Evolutionary conservation across 441 rosid genomes (phyloP).

Genomic region (Aleurites moluccanus): DNA sequence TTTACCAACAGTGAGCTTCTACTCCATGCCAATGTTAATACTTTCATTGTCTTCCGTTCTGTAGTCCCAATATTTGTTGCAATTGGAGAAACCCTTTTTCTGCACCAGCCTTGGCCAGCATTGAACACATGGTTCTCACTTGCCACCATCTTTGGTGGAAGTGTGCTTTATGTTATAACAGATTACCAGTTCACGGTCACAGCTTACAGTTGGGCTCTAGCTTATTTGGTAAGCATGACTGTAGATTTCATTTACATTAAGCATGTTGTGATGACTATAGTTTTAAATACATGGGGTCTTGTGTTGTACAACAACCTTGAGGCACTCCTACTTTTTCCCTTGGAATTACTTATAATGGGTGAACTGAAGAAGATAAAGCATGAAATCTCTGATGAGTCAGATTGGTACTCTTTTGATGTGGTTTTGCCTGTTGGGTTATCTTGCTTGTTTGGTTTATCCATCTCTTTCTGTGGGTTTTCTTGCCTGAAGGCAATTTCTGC

Average conservation of each 20-base stretch:
- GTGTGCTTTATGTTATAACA: conserved; percentile 77
- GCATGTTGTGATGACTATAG: conserved; percentile 96
- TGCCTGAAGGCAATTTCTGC: conserved; percentile 93
- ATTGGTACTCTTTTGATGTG: conserved; percentile 70
- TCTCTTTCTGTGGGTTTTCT: conserved; percentile 95
- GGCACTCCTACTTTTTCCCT: conserved; percentile 82
- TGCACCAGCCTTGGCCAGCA: conserved; percentile 88
- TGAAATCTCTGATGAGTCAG: conserved; percentile 64
- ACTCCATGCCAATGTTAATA: conserved; percentile 93
- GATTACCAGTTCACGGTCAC: conserved; percentile 86
- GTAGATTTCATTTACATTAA: conserved; percentile 94
- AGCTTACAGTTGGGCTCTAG: conserved; percentile 88
- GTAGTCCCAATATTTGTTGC: conserved; percentile 94
- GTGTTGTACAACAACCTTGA: conserved; percentile 94
- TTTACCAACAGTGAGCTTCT: conserved; percentile 97
- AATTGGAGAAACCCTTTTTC: conserved; percentile 80
- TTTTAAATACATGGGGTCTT: conserved; percentile 91
- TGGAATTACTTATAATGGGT: conserved; percentile 93
- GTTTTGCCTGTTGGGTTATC: conserved; percentile 76
- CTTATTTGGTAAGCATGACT: conserved; percentile 87
- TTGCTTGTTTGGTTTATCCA: conserved; percentile 76
- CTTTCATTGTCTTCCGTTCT: conserved; percentile 91
- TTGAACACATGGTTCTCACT: conserved; percentile 75
- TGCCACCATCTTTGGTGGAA: conserved; percentile 80
- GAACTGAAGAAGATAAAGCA: conserved; percentile 87